Evolutionary conservation across 495 filamentous ascomycete species (phyloP).

Genomic region (Aspergillus hancockii): DNA sequence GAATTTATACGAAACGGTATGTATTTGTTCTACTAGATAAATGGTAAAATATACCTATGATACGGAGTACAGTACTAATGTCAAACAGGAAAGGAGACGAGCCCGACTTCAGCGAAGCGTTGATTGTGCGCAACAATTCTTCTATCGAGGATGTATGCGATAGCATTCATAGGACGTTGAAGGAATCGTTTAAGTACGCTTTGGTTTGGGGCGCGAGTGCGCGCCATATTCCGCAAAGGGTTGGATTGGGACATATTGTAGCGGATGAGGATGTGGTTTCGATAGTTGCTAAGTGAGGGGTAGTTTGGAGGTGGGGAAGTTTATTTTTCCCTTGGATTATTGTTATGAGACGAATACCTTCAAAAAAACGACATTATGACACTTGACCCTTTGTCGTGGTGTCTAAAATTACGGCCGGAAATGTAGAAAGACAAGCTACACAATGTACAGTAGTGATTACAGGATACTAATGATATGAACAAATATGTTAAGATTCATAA

Average conservation of each 20-base stretch:
- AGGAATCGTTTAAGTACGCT: constrained; percentile 99
- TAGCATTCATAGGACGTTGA: constrained; percentile 88
- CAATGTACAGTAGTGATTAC: not conserved
- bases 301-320: constrained; percentile 9
- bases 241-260: constrained; percentile 84
- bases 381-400: not conserved
- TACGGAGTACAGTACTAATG: no score
- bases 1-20: constrained; percentile 93
- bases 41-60: not conserved
- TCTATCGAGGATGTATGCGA: constrained; percentile 98
- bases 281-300: constrained; percentile 63
- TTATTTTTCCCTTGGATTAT: not conserved
- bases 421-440: not conserved
- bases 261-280: constrained; percentile 96
- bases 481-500: not conserved
- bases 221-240: constrained; percentile 89
- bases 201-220: constrained; percentile 97
- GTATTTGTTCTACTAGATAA: constrained; percentile 7
- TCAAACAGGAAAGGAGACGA: constrained; percentile 73
- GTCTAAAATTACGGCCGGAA: not conserved
- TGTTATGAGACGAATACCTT: constrained; percentile 4
- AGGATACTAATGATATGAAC: not conserved
- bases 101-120: constrained; percentile 86
- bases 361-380: constrained; percentile 8
- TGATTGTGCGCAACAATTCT: constrained; percentile 86